Percentiles rank a stretch among this genome's conserved stretches.
Conservation (phyloP, 306 rosid genomes). For the Cicer cuneatum region DNA sequence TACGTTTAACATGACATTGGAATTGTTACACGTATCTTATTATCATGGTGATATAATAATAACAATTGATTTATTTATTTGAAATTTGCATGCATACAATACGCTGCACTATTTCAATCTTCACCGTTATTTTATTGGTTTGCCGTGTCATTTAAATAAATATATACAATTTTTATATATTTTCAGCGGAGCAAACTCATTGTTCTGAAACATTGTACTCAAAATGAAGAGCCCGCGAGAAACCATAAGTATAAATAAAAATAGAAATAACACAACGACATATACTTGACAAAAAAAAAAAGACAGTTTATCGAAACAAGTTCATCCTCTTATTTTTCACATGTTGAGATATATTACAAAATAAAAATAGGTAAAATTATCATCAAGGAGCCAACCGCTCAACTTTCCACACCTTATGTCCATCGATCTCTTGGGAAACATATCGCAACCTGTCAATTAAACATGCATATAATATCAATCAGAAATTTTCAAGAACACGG, state of each 20-base stretch:
- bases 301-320: not conserved
- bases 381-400: slow-evolving; percentile 94
- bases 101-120: too few species aligned
- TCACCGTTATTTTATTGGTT: not conserved
- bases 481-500: slow-evolving; percentile 14
- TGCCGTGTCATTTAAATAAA: slow-evolving; percentile 1
- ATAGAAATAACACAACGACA: not conserved
- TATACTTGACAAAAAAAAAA: not conserved
- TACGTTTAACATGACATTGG: too few species aligned
- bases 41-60: too few species aligned
- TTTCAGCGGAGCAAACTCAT: not conserved
- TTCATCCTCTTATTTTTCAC: slow-evolving; percentile 40
- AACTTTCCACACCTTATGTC: slow-evolving; percentile 72
- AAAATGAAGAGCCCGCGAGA: not conserved
- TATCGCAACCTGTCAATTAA: slow-evolving; percentile 76
- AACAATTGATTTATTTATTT: too few species aligned
- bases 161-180: not conserved
- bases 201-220: not conserved
- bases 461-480: slow-evolving; percentile 39
- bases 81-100: too few species aligned
- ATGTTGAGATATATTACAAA: slow-evolving; percentile 45
- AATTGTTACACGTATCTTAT: too few species aligned
- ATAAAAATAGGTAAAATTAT: slow-evolving; percentile 25
- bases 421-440: slow-evolving; percentile 69
- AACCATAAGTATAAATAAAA: not conserved